Evolutionary conservation across 1,284 basidiomycete genomes (phyloP).

Genomic region (Phlebopus sp.): DNA sequence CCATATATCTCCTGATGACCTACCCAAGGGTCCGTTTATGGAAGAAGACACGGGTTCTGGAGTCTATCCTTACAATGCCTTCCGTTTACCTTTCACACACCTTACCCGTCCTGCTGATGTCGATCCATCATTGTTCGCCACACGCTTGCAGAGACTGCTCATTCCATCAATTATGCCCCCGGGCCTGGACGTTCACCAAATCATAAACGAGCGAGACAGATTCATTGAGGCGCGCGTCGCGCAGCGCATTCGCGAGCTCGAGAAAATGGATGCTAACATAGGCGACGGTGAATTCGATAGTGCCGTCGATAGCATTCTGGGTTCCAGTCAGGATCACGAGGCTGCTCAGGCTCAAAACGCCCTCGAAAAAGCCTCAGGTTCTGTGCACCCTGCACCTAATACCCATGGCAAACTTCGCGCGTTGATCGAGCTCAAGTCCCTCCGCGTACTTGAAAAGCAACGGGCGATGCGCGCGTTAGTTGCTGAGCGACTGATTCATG

Average conservation of each 20-base stretch:
- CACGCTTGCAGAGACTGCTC: constrained; percentile 77
- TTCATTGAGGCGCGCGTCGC: constrained; percentile 89
- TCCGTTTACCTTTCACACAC: constrained; percentile 79
- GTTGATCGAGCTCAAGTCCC: constrained; percentile 90
- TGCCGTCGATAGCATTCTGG: constrained; percentile 46
- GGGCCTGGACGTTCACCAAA: constrained; percentile 91
- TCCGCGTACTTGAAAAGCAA: constrained; percentile 92
- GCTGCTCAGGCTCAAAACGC: constrained; percentile 34
- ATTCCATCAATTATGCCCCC: constrained; percentile 88
- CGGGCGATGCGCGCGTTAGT: constrained; percentile 82
- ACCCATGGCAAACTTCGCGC: constrained; percentile 83
- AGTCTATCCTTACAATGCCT: constrained; percentile 97
- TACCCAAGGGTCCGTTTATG: constrained; percentile 68
- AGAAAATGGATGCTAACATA: constrained; percentile 79
- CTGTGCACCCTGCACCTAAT: constrained; percentile 50
- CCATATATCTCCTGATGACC: constrained; percentile 44
- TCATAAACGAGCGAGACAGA: constrained; percentile 89
- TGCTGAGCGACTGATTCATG: constrained; percentile 85
- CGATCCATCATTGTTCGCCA: constrained; percentile 59
- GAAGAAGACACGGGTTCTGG: constrained; percentile 81
- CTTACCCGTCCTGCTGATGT: constrained; percentile 62
- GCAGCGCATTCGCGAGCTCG: constrained; percentile 89
- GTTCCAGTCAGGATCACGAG: constrained; percentile 45
- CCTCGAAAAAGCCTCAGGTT: not conserved
- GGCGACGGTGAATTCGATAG: constrained; percentile 72